Conservation (phyloP, 176 grass and related monocot genomes). For the Zea mays region DNA sequence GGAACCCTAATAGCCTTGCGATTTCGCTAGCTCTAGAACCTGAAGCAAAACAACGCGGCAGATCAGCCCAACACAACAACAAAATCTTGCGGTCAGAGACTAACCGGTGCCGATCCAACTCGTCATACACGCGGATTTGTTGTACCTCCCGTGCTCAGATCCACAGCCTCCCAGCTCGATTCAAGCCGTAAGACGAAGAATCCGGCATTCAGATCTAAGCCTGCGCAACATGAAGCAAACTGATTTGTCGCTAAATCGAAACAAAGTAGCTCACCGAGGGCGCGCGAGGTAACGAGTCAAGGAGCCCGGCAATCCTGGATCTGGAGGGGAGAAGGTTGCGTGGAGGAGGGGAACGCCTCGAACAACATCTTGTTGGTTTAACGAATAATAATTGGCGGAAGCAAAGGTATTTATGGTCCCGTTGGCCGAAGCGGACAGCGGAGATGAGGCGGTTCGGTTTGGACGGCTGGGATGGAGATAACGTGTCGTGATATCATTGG, state of each 20-base stretch:
- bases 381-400: neutral
- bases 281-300: neutral
- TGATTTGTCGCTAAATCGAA: neutral
- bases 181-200: neutral
- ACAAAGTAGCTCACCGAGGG: neutral
- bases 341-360: neutral
- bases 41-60: neutral
- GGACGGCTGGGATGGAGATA: neutral
- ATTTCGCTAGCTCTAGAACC: neutral
- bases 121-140: neutral
- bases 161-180: neutral
- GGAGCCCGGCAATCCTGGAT: neutral
- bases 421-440: neutral
- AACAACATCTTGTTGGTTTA: neutral
- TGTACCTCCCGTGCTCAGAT: neutral
- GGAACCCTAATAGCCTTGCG: neutral
- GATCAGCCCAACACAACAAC: neutral
- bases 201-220: neutral
- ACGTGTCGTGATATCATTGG: neutral
- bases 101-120: neutral
- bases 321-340: neutral
- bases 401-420: conserved; percentile 42
- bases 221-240: conserved; percentile 8
- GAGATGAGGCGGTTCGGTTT: neutral
- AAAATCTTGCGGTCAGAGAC: rapidly evolving